Conservation (phyloP, 805 yeast genomes). For the Ogataea parapolymorpha region DNA sequence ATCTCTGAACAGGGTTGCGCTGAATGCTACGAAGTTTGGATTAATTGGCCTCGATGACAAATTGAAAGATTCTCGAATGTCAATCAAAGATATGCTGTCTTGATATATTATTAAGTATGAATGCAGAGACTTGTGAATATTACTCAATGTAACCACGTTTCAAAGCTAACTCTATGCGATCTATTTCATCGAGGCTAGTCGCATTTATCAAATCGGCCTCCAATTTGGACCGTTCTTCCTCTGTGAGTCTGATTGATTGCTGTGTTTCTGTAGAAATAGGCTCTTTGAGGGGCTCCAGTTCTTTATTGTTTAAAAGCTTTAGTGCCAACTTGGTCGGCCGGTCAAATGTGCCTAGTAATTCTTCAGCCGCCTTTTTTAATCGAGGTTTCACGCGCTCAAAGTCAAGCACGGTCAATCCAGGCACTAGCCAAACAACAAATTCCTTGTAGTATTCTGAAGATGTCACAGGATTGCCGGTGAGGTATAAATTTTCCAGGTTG, state of each 20-base stretch:
- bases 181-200: slow-evolving; percentile 69
- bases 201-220: slow-evolving; percentile 58
- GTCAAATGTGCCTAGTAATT: slow-evolving; percentile 38
- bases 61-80: slow-evolving; percentile 11
- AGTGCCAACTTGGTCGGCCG: slow-evolving; percentile 33
- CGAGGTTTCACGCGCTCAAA: slow-evolving; percentile 53
- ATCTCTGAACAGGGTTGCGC: slow-evolving; percentile 4
- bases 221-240: slow-evolving; percentile 50
- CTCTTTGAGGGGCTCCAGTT: slow-evolving; percentile 5
- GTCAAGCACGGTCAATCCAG: slow-evolving; percentile 63
- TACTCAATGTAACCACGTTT: slow-evolving; percentile 33
- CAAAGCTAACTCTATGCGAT: slow-evolving; percentile 58
- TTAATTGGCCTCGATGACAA: slow-evolving; percentile 13
- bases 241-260: slow-evolving; percentile 40
- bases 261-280: not conserved
- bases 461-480: slow-evolving; percentile 60
- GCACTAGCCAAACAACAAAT: slow-evolving; percentile 58
- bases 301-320: slow-evolving; percentile 20
- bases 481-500: slow-evolving; percentile 45
- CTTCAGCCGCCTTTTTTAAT: slow-evolving; percentile 48
- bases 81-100: slow-evolving; percentile 23
- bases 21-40: slow-evolving; percentile 25
- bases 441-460: slow-evolving; percentile 51
- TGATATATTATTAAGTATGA: slow-evolving; percentile 2
- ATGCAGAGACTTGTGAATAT: not conserved